Evolutionary conservation across 768 basidiomycete genomes (phyloP).

Genomic region (Cystofilobasidium macerans): DNA sequence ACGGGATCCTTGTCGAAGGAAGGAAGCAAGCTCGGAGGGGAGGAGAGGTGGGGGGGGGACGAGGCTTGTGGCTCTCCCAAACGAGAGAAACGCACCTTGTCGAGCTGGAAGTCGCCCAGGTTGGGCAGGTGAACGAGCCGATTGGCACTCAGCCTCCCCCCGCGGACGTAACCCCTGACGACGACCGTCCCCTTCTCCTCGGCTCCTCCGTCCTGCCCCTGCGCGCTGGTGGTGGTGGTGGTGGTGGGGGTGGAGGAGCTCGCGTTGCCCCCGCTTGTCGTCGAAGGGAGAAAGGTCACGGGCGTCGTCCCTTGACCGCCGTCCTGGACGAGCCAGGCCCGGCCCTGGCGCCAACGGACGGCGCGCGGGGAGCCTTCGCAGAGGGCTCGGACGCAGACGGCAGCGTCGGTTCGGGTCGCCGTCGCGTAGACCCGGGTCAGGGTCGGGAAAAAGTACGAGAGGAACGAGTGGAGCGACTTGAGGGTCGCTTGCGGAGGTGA

Average conservation of each 20-base stretch:
- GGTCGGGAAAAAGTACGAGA: slow-evolving; percentile 83
- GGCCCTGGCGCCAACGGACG: slow-evolving; percentile 69
- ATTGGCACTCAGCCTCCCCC: slow-evolving; percentile 63
- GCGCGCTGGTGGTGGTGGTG: no score
- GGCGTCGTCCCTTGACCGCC: no score
- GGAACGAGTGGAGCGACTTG: slow-evolving; percentile 85
- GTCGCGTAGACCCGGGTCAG: slow-evolving; percentile 54
- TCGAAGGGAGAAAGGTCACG: no score
- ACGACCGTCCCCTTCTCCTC: slow-evolving; percentile 52
- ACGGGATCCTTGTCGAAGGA: no score
- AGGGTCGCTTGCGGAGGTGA: slow-evolving; percentile 46
- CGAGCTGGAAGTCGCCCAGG: slow-evolving; percentile 76
- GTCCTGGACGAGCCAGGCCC: slow-evolving; percentile 65
- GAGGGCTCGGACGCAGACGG: slow-evolving; percentile 62
- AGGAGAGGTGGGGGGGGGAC: background rate
- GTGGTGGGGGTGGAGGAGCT: no score
- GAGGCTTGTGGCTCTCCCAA: background rate
- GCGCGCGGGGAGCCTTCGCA: slow-evolving; percentile 74
- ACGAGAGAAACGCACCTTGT: slow-evolving; percentile 49
- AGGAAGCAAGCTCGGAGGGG: background rate
- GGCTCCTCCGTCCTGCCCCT: slow-evolving; percentile 21
- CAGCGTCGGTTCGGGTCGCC: slow-evolving; percentile 47
- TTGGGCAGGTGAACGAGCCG: slow-evolving; percentile 77
- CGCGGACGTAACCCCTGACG: slow-evolving; percentile 78
- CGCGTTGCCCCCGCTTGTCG: no score